A percentile compares a stretch with the other conserved stretches of the same genome.
Evolutionary conservation across 1,284 basidiomycete genomes (phyloP).

Genomic region (Athelia sp.): DNA sequence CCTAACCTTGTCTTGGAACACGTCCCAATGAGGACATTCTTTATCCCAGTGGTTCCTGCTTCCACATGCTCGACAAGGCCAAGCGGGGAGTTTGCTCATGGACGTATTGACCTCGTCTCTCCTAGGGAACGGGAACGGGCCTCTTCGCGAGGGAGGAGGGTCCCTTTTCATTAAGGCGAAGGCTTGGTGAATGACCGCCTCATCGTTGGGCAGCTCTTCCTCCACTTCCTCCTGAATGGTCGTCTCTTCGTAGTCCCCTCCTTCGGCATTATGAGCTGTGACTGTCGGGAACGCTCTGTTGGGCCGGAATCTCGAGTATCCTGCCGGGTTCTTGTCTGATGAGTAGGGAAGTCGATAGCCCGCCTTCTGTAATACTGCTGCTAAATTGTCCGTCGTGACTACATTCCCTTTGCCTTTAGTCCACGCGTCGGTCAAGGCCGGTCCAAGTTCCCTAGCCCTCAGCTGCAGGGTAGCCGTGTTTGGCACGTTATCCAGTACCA

Average conservation of each 20-base stretch:
- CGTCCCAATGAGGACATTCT: neutral
- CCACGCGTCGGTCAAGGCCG: neutral
- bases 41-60: neutral
- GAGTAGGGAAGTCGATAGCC: no score
- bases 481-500: constrained; percentile 2
- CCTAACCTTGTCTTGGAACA: neutral
- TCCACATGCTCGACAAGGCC: neutral
- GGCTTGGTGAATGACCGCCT: neutral
- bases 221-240: neutral
- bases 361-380: no score
- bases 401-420: neutral
- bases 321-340: no score
- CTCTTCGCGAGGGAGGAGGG: neutral
- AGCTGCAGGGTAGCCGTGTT: neutral
- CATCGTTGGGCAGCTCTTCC: neutral
- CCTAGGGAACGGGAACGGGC: neutral
- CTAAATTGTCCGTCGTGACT: no score
- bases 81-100: neutral
- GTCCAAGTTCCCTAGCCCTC: neutral
- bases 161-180: neutral
- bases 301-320: no score
- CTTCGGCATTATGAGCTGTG: no score
- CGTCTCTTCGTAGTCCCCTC: no score
- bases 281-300: no score
- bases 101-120: neutral